Base-by-base conservation (phyloP, 768 basidiomycete species). In the Rhizopogon roseolus region DNA sequence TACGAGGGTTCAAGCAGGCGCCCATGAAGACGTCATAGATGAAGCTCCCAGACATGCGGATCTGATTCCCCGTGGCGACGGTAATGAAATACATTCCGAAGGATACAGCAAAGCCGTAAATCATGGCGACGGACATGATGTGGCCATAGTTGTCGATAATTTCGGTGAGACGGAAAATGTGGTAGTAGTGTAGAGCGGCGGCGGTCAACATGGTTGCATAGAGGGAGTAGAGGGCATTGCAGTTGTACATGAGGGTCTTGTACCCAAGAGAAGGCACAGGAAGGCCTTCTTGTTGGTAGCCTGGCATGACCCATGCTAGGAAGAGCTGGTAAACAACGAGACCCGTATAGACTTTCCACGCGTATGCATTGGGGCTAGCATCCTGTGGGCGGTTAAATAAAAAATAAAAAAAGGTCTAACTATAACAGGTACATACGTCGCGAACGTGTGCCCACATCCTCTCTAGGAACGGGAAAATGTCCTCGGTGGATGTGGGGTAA, bases 1-100 rank as follows among this genome's bases (percentile, higher is more conserved):
- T 79, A 54, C 96, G 85, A 6, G 97, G 97, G 73, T 98, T 99
- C 58, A 99, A 77, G 50, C 81, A 81, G 39, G 94, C 93, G 42
- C 96, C 96, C 95, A 98, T 97, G 73, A 95, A 97, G 56, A 93
- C 86, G 61, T 97, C 94, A 66, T 98, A 99, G 62, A 95, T 79
- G 71, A 90, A 82, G 74, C 83, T 95, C 42, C 92, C 94, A n/a
- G 89, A 93, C 90, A 97, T 96, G 57, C 97, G 82, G 48, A 96
- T 85, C 57, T 87, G 81, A 61, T 85, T 86, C 2, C 90, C 89
- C 37, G 86, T 86, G 11, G 78, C 74, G 57, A 95, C 79, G 0
- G 90, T 86, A 53, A 84, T 72, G 56, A 93, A 79, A 68, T 98
- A 96, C 61, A 88, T 86, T 58, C 85, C 80, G 57, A 88, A 82